Conservation (phyloP, 177 flowering plant species). For the Viscum album region DNA sequence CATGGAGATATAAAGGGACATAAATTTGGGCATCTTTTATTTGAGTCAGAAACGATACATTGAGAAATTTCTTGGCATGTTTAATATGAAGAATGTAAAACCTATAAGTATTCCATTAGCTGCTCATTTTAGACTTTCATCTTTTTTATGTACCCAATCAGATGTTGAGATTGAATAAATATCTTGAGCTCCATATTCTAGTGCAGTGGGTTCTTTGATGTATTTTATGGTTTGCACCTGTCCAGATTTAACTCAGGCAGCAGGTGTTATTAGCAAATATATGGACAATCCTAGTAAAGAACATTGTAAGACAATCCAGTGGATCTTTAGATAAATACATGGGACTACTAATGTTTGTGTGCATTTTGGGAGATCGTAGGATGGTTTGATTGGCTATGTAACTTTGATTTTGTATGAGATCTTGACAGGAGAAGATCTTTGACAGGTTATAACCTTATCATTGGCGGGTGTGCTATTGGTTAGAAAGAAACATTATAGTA, state of each 20-base stretch:
- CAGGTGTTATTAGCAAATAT: not conserved
- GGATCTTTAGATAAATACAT: no score
- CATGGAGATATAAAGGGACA: constrained; percentile 3
- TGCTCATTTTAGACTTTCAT: not conserved
- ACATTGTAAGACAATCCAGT: no score
- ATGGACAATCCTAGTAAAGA: not conserved
- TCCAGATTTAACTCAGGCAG: constrained; percentile 12
- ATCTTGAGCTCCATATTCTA: constrained; percentile 11
- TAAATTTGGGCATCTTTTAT: not conserved
- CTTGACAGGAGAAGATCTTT: no score
- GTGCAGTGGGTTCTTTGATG: constrained; percentile 15
- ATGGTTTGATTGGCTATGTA: no score
- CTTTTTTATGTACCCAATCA: not conserved
- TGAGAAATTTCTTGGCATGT: not conserved
- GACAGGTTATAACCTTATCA: no score
- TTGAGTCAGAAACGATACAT: constrained; percentile 5
- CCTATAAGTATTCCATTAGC: not conserved
- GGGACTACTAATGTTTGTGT: no score
- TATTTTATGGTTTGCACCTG: constrained; percentile 15
- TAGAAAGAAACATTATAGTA: no score
- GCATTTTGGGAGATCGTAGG: no score
- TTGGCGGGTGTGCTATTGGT: no score
- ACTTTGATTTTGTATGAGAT: no score
- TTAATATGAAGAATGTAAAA: not conserved
- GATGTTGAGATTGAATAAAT: not conserved